Base-by-base conservation (phyloP, 352 stramenopile genomes). In the Phytopythium cucurbitacearum region DNA sequence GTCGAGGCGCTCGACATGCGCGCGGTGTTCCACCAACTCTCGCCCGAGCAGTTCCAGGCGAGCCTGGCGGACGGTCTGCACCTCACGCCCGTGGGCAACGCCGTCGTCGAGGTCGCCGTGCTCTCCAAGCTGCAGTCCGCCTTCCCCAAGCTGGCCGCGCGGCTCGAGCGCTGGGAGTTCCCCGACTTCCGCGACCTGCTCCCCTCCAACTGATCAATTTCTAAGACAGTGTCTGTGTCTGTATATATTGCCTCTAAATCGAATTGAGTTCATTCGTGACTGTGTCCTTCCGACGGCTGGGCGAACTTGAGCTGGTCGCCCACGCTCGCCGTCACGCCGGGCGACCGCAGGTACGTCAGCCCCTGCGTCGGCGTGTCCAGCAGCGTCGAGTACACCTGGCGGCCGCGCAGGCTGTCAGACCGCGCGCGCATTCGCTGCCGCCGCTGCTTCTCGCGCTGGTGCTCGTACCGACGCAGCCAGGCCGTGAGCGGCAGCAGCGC, bases 401-500 rank as follows among this genome's bases (percentile, higher is more conserved):
- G 66, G n/a, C 61, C 57, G 51, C 16, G 37, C 15, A 10, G n/a
- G 33, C 28, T 48, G 36, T 62, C 43, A 34, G 39, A 40, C 28
- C 69, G 45, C 33, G 46, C 46, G 42, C 64, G 28, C 8, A 87
- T 59, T 41, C 72, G 68, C 6, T 47, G 44, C 8, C 76, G 67
- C 13, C 68, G 73, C 36, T 64, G 59, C 16, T 65, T 45, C 57
- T 86, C 74, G 37, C 57, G 67, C 13, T 64, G 48, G 40, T 73
- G 64, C 51, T 89, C 76, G 53, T 77, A 78, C 49, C 69, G 79
- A 45, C 65, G 68, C 49, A 84, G 50, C 35, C 73, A 87, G 51
- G 78, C 69, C 5, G 77, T 89, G 36, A 84, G 46, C 34, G 79
- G 81, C 35, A 88, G 70, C 40, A 92, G 66, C n/a, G 70, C 42